phyloP scores from a whole-genome alignment of 2,329 filamentous ascomycete species.

The Allantophomopsis cytisporea region DNA sequence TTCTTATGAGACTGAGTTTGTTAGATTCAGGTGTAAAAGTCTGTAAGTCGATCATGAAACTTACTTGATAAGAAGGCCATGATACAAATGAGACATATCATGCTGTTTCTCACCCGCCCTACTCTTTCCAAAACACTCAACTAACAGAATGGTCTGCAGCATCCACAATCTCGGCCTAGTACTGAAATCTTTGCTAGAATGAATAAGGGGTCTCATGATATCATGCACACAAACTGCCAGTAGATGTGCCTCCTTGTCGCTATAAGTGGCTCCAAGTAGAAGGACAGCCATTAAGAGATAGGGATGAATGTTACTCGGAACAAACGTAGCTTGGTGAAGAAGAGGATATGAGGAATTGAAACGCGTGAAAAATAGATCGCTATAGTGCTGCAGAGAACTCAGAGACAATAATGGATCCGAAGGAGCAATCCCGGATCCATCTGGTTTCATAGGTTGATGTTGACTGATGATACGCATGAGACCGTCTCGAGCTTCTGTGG shows the following conservation, averaged over 20 bases:
- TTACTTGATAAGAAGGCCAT: conserved; percentile 36
- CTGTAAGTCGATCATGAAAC: conserved; percentile 3
- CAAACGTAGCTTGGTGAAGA: conserved; percentile 43
- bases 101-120: conserved; percentile 48
- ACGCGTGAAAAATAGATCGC: conserved; percentile 43
- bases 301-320: conserved; percentile 31
- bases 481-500: neutral
- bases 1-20: conserved; percentile 24
- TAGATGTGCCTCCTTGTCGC: conserved; percentile 41
- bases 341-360: conserved; percentile 49
- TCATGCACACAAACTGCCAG: conserved; percentile 49
- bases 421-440: conserved; percentile 1
- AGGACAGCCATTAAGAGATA: conserved; percentile 39
- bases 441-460: neutral
- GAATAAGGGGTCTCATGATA: conserved; percentile 42
- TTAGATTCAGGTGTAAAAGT: neutral
- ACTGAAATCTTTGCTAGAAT: conserved; percentile 40
- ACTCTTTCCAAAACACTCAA: conserved; percentile 52
- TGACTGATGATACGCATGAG: conserved; percentile 1
- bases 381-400: conserved; percentile 36
- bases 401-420: conserved; percentile 33
- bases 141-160: conserved; percentile 44
- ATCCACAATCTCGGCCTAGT: conserved; percentile 47
- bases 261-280: conserved; percentile 47
- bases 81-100: conserved; percentile 48